Evolutionary conservation across 2,329 filamentous ascomycete species (phyloP).

Genomic region (Cladorrhinum sp.): DNA sequence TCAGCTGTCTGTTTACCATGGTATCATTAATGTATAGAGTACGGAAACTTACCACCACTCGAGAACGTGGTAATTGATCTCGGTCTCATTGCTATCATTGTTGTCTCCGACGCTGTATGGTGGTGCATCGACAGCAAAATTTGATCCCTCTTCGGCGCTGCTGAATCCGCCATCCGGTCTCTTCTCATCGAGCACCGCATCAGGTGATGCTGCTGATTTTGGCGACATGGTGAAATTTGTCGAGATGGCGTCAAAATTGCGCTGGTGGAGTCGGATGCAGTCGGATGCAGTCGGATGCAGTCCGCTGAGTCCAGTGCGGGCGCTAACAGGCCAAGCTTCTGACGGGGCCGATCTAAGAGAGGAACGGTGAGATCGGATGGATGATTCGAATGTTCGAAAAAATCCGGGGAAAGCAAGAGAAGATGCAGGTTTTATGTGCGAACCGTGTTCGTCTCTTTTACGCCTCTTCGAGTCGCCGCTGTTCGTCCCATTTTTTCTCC

Average conservation of each 20-base stretch:
- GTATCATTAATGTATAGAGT: not conserved
- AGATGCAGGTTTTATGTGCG: not conserved
- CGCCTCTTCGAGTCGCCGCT: not conserved
- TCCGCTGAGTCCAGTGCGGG: not conserved
- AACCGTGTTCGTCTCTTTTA: not conserved
- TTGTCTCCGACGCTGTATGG: not conserved
- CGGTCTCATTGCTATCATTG: not conserved
- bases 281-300: not conserved
- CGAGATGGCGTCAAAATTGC: not conserved
- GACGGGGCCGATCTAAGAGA: not conserved
- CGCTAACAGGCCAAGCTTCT: not conserved
- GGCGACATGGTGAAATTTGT: not conserved
- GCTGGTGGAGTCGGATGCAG: not conserved
- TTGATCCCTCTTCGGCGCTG: not conserved
- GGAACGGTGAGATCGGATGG: not conserved
- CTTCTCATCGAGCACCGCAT: not conserved
- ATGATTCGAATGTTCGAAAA: not conserved
- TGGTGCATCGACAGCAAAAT: not conserved
- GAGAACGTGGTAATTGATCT: not conserved
- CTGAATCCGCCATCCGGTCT: not conserved
- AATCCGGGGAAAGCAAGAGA: not conserved
- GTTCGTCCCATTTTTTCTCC: not conserved
- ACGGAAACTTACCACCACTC: not conserved
- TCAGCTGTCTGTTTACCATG: conserved; percentile 1
- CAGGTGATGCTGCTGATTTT: not conserved